These are phyloP conservation scores for Phaeotremella skinneri DNA, from an alignment of 768 basidiomycete genomes.

Conservation along the genomic window DNA sequence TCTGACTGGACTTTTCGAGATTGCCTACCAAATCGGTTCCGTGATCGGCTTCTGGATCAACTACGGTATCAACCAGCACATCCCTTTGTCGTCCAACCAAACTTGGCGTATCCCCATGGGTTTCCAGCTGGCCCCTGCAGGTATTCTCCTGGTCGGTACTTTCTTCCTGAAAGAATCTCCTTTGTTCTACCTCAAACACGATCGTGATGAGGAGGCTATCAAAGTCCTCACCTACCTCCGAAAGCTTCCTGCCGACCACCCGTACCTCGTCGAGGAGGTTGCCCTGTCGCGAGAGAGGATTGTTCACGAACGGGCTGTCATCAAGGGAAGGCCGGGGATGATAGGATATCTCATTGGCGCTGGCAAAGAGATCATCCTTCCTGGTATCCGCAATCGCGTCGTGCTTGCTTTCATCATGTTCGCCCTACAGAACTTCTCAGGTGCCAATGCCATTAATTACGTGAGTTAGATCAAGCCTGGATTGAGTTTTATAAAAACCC, in stretches of 20 bases:
- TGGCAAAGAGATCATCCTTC: conserved; percentile 2
- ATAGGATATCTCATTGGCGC: conserved; percentile 14
- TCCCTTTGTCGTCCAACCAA: conserved; percentile 15
- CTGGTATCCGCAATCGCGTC: conserved; percentile 44
- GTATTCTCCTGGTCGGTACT: conserved; percentile 54
- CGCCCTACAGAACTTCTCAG: conserved; percentile 54
- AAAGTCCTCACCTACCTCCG: conserved; percentile 44
- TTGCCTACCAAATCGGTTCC: conserved; percentile 56
- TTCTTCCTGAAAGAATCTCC: conserved; percentile 50
- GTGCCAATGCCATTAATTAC: conserved; percentile 54
- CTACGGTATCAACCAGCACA: conserved; percentile 31
- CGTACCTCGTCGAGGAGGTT: conserved; percentile 34
- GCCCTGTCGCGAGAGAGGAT: conserved; percentile 11
- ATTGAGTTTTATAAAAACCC: conserved; percentile 22
- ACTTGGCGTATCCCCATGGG: conserved; percentile 50
- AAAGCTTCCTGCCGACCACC: conserved; percentile 40
- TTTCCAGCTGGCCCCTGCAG: conserved; percentile 62
- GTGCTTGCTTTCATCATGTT: conserved; percentile 25
- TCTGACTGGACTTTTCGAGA: conserved; percentile 57
- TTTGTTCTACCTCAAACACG: conserved; percentile 15
- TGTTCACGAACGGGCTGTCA: conserved; percentile 19
- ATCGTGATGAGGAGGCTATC: conserved; percentile 34
- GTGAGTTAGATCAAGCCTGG: conserved; percentile 30
- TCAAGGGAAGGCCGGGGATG: conserved; percentile 5
- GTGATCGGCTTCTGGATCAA: conserved; percentile 52